A percentile compares a stretch with the other conserved stretches of the same genome.
Conservation (phyloP, 768 basidiomycete species). For the Exidia glandulosa region DNA sequence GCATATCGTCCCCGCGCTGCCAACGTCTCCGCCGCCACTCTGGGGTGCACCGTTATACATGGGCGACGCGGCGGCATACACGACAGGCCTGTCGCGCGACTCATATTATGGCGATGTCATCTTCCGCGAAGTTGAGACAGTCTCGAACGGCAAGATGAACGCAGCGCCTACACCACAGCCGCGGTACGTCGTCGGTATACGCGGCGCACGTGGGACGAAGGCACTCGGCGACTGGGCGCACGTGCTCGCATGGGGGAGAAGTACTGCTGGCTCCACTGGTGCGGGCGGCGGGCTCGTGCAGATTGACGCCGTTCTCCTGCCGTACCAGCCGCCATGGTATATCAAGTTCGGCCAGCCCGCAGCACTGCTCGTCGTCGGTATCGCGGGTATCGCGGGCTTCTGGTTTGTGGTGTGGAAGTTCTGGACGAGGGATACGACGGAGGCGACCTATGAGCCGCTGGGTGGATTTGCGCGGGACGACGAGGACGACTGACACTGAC, state of each 20-base stretch:
- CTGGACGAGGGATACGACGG: constrained; percentile 66
- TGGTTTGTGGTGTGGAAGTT: constrained; percentile 60
- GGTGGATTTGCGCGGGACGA: constrained; percentile 52
- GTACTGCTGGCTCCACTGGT: constrained; percentile 42
- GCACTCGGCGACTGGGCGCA: constrained; percentile 52
- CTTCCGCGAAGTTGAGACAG: constrained; percentile 34
- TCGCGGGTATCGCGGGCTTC: constrained; percentile 52
- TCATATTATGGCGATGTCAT: constrained; percentile 75
- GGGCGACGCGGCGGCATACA: constrained; percentile 60
- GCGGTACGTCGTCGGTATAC: constrained; percentile 56
- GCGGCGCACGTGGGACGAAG: constrained; percentile 57
- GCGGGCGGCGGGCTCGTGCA: constrained; percentile 81
- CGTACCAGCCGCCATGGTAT: constrained; percentile 85
- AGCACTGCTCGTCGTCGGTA: constrained; percentile 47
- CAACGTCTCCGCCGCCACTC: constrained; percentile 11
- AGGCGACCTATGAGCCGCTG: constrained; percentile 83
- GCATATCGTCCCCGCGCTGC: constrained; percentile 52
- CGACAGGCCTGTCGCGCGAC: constrained; percentile 57
- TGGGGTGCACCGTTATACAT: constrained; percentile 45
- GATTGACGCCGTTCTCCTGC: constrained; percentile 73
- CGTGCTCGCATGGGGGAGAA: constrained; percentile 64
- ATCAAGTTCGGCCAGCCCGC: constrained; percentile 59
- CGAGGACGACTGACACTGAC: constrained; percentile 3
- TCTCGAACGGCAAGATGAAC: constrained; percentile 27
- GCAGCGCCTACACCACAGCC: constrained; percentile 29